Evolutionary conservation across 139 green algal species (phyloP).

Genomic region (Microglena sp.): DNA sequence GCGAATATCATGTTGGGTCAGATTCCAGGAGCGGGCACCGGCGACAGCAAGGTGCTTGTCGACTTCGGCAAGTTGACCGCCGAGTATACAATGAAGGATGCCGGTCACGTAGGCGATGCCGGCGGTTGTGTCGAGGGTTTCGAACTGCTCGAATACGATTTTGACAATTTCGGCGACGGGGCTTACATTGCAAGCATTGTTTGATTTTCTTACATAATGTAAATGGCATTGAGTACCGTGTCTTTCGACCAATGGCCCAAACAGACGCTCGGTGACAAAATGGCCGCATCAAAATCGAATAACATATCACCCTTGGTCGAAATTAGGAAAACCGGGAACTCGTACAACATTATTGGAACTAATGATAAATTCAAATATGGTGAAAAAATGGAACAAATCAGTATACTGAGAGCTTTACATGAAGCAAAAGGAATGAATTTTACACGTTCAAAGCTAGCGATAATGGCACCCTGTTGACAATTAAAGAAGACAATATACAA

Average conservation of each 20-base stretch:
- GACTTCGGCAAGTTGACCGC: too few species aligned
- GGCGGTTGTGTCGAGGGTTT: too few species aligned
- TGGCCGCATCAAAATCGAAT: not conserved
- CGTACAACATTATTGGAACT: not conserved
- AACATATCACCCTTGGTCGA: not conserved
- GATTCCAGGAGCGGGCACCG: constrained; percentile 54
- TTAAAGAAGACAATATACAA: too few species aligned
- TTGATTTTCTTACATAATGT: not conserved
- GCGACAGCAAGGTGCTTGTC: constrained; percentile 64
- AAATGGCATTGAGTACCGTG: not conserved
- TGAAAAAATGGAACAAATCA: not conserved
- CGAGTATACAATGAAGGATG: constrained; percentile 27
- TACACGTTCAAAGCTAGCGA: too few species aligned
- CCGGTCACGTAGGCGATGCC: not conserved
- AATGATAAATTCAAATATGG: not conserved
- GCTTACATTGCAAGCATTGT: not conserved
- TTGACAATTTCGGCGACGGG: not conserved
- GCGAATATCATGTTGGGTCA: constrained; percentile 87
- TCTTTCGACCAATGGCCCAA: not conserved
- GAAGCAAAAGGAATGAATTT: too few species aligned
- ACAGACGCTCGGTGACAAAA: not conserved
- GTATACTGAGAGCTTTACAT: too few species aligned
- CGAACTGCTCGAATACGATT: not conserved
- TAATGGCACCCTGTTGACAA: too few species aligned
- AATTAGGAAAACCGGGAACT: not conserved